These are phyloP conservation scores for Phalaenopsis equestris DNA, from an alignment of 106 monocot genomes.

Conservation along the genomic window DNA sequence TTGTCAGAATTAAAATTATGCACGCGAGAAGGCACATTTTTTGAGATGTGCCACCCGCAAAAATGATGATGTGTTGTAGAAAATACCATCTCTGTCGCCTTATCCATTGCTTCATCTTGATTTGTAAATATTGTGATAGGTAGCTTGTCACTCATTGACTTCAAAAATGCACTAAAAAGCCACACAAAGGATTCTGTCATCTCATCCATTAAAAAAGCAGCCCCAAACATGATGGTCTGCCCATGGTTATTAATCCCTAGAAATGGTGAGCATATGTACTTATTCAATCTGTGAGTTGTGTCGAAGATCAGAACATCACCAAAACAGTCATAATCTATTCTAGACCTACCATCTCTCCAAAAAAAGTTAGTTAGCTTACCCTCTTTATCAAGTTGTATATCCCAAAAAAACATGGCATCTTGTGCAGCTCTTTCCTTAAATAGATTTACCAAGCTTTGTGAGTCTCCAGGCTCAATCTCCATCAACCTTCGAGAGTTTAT, in stretches of 20 bases:
- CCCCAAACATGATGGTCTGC: constrained; percentile 31
- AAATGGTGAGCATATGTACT: constrained; percentile 28
- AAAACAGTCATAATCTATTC: constrained; percentile 14
- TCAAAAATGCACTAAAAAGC: constrained; percentile 36
- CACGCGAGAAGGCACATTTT: constrained; percentile 14
- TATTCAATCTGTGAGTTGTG: neutral
- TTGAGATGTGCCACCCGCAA: constrained; percentile 18
- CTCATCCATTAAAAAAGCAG: constrained; percentile 31
- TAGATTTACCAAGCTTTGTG: constrained; percentile 14
- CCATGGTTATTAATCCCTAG: constrained; percentile 37
- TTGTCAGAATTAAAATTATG: constrained; percentile 11
- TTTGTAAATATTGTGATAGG: constrained; percentile 38
- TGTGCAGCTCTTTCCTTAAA: constrained; percentile 22
- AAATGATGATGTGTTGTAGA: constrained; percentile 22
- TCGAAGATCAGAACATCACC: constrained; percentile 15
- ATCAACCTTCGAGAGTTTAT: constrained; percentile 4
- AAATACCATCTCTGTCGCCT: constrained; percentile 24
- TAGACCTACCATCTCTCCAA: constrained; percentile 20
- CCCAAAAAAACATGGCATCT: constrained; percentile 36
- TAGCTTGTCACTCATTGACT: constrained; percentile 27
- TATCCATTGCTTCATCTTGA: constrained; percentile 20
- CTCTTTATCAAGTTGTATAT: constrained; percentile 24
- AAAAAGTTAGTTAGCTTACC: constrained; percentile 12
- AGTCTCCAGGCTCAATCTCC: constrained; percentile 22
- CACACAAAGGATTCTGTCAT: constrained; percentile 23